Evolutionary conservation across 768 basidiomycete genomes (phyloP).

Genomic region (Serpula lacrymans): DNA sequence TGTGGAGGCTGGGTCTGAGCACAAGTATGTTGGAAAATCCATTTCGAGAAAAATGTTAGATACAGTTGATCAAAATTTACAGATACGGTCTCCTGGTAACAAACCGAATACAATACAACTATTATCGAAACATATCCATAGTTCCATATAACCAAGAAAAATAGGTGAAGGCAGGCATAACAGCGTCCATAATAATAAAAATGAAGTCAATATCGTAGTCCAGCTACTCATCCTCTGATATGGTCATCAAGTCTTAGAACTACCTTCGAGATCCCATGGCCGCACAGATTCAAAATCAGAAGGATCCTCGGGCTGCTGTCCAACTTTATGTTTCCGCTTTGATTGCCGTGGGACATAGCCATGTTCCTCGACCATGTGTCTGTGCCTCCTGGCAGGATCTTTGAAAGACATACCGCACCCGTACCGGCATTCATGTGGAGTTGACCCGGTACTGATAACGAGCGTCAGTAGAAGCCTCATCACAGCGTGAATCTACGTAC

Average conservation of each 20-base stretch:
- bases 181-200: too few relatives aligned
- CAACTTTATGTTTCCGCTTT: slow-evolving; percentile 42
- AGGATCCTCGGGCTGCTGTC: slow-evolving; percentile 23
- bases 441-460: slow-evolving; percentile 49
- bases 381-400: slow-evolving; percentile 61
- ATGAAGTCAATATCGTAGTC: too few relatives aligned
- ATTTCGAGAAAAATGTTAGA: too few relatives aligned
- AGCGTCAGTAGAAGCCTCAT: slow-evolving; percentile 20
- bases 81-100: too few relatives aligned
- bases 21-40: too few relatives aligned
- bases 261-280: slow-evolving; percentile 25
- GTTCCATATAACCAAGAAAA: too few relatives aligned
- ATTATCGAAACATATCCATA: too few relatives aligned
- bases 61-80: too few relatives aligned
- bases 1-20: too few relatives aligned
- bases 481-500: slow-evolving; percentile 29
- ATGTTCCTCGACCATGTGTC: slow-evolving; percentile 54
- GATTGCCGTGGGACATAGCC: slow-evolving; percentile 46
- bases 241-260: not conserved
- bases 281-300: slow-evolving; percentile 23
- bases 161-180: too few relatives aligned
- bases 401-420: slow-evolving; percentile 54
- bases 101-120: too few relatives aligned
- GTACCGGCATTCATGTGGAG: slow-evolving; percentile 51
- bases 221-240: not conserved